These are phyloP conservation scores for Trametes maxima DNA, from an alignment of 768 basidiomycete species.

Conservation along the genomic window DNA sequence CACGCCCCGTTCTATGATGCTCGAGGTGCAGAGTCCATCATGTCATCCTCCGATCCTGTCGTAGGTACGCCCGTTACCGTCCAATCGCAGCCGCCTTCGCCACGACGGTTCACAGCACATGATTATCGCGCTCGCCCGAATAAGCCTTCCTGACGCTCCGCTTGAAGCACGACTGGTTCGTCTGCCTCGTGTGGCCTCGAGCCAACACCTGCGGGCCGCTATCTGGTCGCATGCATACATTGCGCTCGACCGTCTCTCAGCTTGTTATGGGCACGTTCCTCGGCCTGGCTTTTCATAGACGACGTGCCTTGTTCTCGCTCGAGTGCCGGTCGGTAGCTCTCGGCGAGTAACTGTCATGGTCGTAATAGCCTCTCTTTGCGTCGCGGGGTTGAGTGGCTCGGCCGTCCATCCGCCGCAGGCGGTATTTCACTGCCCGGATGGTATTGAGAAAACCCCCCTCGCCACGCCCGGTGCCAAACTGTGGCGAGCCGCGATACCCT, in stretches of 20 bases:
- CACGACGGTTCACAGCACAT: conserved; percentile 20
- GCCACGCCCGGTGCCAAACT: conserved; percentile 6
- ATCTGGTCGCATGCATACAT: conserved; percentile 4
- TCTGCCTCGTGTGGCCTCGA: conserved; percentile 17
- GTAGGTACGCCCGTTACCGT: conserved; percentile 17
- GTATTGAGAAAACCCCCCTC: background rate
- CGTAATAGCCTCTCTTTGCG: background rate
- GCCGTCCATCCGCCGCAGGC: too few species aligned
- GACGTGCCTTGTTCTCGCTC: background rate
- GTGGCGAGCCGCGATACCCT: conserved; percentile 8
- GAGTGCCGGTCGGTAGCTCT: conserved; percentile 4
- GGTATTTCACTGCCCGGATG: background rate
- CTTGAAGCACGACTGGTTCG: conserved; percentile 5
- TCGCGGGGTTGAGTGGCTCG: background rate
- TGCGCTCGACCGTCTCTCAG: background rate
- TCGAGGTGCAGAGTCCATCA: conserved; percentile 23
- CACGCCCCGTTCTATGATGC: conserved; percentile 17
- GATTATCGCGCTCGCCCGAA: conserved; percentile 10
- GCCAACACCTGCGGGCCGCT: conserved; percentile 13
- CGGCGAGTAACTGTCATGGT: background rate
- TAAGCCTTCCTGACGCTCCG: conserved; percentile 19
- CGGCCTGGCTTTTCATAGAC: conserved; percentile 5
- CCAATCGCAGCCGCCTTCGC: conserved; percentile 14
- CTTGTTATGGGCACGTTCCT: conserved; percentile 2
- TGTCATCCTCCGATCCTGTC: conserved; percentile 28